Percentiles rank a stretch among this genome's conserved stretches.
Evolutionary conservation across 1,139 yeast genomes (phyloP).

Genomic region (Geotrichum bryndzae): DNA sequence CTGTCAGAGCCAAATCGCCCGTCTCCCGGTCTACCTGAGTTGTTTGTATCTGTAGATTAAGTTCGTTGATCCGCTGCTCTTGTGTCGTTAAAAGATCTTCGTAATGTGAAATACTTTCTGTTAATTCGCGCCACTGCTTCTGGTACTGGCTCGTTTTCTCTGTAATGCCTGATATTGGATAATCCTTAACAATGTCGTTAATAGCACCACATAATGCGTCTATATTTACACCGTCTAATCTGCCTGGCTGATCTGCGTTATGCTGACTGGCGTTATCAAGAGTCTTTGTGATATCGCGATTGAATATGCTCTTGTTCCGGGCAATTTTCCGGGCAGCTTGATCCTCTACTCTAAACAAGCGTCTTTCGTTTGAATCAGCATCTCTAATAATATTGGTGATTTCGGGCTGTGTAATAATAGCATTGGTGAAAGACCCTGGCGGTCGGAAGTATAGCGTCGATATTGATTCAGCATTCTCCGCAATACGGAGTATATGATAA

Average conservation of each 20-base stretch:
- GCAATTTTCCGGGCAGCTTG: conserved; percentile 7
- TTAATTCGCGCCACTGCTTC: conserved; percentile 24
- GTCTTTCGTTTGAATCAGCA: conserved; percentile 50
- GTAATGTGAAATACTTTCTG: conserved; percentile 27
- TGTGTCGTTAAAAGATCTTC: conserved; percentile 33
- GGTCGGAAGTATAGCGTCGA: conserved; percentile 42
- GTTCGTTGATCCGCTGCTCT: not conserved
- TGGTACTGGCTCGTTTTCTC: conserved; percentile 26
- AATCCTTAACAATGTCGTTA: conserved; percentile 14
- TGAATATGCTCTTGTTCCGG: conserved; percentile 6
- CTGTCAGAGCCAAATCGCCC: not conserved
- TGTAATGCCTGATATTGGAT: conserved; percentile 28
- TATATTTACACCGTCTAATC: conserved; percentile 14
- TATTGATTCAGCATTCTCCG: conserved; percentile 31
- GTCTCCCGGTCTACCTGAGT: not conserved
- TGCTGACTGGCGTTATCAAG: conserved; percentile 19
- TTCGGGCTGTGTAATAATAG: conserved; percentile 49
- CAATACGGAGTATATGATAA: conserved; percentile 25
- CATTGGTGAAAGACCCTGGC: conserved; percentile 62
- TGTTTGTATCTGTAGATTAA: not conserved
- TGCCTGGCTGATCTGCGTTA: conserved; percentile 16
- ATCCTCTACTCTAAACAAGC: conserved; percentile 42
- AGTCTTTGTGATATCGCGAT: conserved; percentile 5
- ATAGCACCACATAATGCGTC: conserved; percentile 15
- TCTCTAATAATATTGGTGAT: conserved; percentile 58